phyloP scores from a whole-genome alignment of 2,329 filamentous ascomycete genomes.

The Cadophora gregata region DNA sequence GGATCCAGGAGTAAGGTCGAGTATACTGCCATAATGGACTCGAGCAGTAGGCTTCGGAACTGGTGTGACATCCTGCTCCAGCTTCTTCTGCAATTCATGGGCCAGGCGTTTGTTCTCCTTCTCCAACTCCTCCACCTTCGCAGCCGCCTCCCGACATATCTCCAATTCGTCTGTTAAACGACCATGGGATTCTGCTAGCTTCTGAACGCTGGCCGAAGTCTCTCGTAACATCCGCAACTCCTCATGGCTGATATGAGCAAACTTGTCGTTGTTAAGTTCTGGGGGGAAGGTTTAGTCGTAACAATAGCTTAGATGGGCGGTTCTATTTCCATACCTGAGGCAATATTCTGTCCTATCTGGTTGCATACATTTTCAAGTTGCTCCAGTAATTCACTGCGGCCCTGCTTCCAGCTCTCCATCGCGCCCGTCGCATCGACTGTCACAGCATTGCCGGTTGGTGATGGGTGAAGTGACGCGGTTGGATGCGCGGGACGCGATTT shows the following conservation, averaged over 20 bases:
- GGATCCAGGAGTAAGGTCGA: conserved; percentile 16
- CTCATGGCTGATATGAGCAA: conserved; percentile 26
- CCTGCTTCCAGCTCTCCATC: conserved; percentile 42
- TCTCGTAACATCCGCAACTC: conserved; percentile 30
- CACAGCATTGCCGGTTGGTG: not conserved
- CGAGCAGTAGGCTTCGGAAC: conserved; percentile 2
- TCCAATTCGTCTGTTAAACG: conserved; percentile 34
- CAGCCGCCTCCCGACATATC: conserved; percentile 23
- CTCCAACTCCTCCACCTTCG: conserved; percentile 32
- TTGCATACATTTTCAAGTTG: conserved; percentile 36
- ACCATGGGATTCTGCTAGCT: conserved; percentile 30
- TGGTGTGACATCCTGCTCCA: conserved; percentile 14
- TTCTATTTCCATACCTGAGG: conserved; percentile 32
- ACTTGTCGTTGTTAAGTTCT: conserved; percentile 35
- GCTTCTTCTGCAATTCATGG: conserved; percentile 27
- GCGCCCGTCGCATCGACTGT: not conserved
- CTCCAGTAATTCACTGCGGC: conserved; percentile 35
- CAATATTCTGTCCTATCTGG: conserved; percentile 34
- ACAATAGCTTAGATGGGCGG: not conserved
- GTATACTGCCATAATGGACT: not conserved
- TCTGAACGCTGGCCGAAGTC: conserved; percentile 25
- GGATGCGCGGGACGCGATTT: conserved; percentile 1
- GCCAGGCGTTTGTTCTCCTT: conserved; percentile 37
- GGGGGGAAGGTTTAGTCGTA: conserved; percentile 4
- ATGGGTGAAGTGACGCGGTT: conserved; percentile 7